Percentiles rank a stretch among this genome's conserved stretches.
Conservation (phyloP, 495 filamentous ascomycete genomes). For the Neurospora pannonica region DNA sequence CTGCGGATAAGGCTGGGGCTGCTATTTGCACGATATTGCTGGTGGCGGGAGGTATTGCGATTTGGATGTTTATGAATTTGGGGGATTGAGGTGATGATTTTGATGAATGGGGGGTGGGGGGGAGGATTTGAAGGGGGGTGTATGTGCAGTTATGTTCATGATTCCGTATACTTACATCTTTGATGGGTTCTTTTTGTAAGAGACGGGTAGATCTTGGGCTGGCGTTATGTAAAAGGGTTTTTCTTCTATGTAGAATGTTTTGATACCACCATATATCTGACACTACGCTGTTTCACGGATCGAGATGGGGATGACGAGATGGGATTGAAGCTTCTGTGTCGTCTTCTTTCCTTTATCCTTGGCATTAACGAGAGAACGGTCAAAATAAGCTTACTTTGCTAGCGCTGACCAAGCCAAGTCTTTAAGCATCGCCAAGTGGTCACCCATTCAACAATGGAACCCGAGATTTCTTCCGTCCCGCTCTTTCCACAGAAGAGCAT, state of each 20-base stretch:
- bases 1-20: conserved; percentile 18
- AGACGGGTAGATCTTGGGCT: not conserved
- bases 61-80: conserved; percentile 22
- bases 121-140: not conserved
- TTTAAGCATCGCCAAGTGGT: not conserved
- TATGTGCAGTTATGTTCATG: not conserved
- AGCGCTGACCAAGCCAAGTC: not conserved
- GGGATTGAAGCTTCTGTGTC: not conserved
- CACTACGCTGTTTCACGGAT: not conserved
- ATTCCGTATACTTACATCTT: not conserved
- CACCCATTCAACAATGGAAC: not conserved
- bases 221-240: not conserved
- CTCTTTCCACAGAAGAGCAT: not conserved
- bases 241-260: not conserved
- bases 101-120: too few species aligned
- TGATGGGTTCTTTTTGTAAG: not conserved
- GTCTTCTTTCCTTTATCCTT: not conserved
- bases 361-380: not conserved
- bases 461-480: not conserved
- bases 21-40: conserved; percentile 20
- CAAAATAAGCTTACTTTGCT: not conserved
- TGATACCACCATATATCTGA: not conserved
- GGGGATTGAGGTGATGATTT: conserved; percentile 11
- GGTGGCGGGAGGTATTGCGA: conserved; percentile 8
- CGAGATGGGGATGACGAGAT: not conserved